Percentiles rank a stretch among this genome's conserved stretches.
Evolutionary conservation across 208 protist species (phyloP).

Genomic region (Acanthamoeba lenticulata): DNA sequence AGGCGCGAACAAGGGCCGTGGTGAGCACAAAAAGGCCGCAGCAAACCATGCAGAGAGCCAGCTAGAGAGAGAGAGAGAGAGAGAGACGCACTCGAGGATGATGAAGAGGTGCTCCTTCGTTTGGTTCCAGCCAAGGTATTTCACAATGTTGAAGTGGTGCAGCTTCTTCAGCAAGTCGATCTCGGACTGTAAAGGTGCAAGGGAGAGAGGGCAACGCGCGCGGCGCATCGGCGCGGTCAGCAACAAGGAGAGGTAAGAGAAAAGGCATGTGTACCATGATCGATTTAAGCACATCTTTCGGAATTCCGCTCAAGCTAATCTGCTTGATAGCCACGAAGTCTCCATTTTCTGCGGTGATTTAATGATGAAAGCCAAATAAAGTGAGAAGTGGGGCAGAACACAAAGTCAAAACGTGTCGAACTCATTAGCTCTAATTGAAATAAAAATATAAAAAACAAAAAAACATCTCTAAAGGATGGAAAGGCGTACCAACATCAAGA

Average conservation of each 20-base stretch:
- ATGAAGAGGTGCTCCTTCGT: slow-evolving; percentile 86
- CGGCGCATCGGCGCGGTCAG: background rate
- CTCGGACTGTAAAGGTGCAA: background rate
- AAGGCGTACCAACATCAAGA: background rate
- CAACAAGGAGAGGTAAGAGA: background rate
- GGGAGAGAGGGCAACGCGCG: background rate
- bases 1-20: no score
- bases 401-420: background rate
- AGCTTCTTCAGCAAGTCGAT: slow-evolving; percentile 88
- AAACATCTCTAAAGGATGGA: no score
- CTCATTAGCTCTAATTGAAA: background rate
- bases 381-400: no score
- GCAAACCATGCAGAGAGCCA: background rate
- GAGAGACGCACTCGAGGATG: slow-evolving; percentile 51
- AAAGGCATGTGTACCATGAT: slow-evolving; percentile 42
- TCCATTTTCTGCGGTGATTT: slow-evolving; percentile 72
- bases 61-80: background rate
- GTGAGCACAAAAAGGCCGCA: background rate
- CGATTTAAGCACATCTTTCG: slow-evolving; percentile 74
- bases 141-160: slow-evolving; percentile 89
- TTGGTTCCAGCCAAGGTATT: slow-evolving; percentile 87
- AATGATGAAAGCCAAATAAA: no score
- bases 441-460: background rate
- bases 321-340: slow-evolving; percentile 88
- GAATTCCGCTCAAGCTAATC: slow-evolving; percentile 73